Conservation (phyloP, 2,329 filamentous ascomycete genomes). For the Paecilomyces sp. region DNA sequence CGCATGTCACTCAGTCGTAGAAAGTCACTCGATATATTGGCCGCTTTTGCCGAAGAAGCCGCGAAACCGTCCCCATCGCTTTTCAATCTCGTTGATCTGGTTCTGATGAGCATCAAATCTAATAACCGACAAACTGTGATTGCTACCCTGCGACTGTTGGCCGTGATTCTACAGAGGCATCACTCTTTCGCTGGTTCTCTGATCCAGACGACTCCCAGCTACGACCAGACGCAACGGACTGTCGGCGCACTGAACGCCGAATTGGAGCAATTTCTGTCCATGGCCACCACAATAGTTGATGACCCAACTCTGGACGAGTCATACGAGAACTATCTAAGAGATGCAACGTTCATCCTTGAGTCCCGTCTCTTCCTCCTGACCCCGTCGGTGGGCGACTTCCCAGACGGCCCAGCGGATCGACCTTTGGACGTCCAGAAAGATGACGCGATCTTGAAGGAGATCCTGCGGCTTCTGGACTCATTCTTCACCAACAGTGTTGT, state of each 20-base stretch:
- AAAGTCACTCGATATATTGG: constrained; percentile 82
- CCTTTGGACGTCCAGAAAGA: constrained; percentile 60
- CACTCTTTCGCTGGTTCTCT: constrained; percentile 69
- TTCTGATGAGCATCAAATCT: constrained; percentile 77
- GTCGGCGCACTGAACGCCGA: constrained; percentile 35
- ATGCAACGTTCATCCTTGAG: constrained; percentile 47
- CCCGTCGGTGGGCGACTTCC: constrained; percentile 18
- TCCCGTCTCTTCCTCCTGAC: constrained; percentile 27
- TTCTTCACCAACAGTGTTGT: constrained; percentile 91
- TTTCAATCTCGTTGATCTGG: constrained; percentile 88
- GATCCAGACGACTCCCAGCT: constrained; percentile 51
- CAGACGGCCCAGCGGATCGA: constrained; percentile 50
- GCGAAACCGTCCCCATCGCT: constrained; percentile 74
- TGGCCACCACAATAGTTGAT: constrained; percentile 30
- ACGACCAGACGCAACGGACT: constrained; percentile 22
- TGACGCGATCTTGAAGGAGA: constrained; percentile 46
- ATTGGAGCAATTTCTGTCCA: constrained; percentile 28
- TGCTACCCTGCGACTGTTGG: constrained; percentile 80
- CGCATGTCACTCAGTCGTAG: constrained; percentile 57
- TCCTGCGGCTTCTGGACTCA: constrained; percentile 57
- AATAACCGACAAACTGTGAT: constrained; percentile 81
- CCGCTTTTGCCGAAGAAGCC: constrained; percentile 66
- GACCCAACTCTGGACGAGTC: constrained; percentile 33
- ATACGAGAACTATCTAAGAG: constrained; percentile 37
- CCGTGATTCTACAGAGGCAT: constrained; percentile 77